Base-by-base conservation (phyloP, 768 basidiomycete species). In the Boletus edulis region DNA sequence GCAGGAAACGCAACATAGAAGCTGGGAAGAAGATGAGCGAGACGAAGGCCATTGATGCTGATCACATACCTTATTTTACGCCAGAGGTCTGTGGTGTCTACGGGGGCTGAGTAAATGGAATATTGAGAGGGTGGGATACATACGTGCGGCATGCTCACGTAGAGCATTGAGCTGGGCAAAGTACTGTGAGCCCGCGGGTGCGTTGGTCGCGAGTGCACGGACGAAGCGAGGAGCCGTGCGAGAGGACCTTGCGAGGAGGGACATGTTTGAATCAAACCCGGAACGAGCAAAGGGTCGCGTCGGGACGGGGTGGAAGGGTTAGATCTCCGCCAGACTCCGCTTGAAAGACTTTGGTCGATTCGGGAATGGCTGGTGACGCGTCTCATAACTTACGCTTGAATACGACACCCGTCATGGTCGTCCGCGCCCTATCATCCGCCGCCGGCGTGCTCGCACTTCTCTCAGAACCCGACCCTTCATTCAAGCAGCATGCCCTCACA, bases 371-470 rank as follows among this genome's bases (percentile, higher is more conserved):
- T 72, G 75, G 75, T 78, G 74, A 75, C 76, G 76, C 75, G 76
- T 62, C 62, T 49, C 58, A 49, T 48, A 55, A 45, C 18, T 34
- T 27, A 24, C n/a, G 5, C 14, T 35, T 35, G 12, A 35, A 34
- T 27, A n/a, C 20, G 20, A n/a, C 37, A 40, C 18, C 29, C 57
- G 57, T 44, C 53, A 87, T 90, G 87, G 86, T 87, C 69, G 75
- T 76, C 67, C 86, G 82, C 63, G 76, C 82, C 46, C 87, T 90
- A 65, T 90, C 91, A 35, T 93, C 86, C 54, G 86, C 88, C 65
- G 92, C 88, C 55, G 95, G 95, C 60, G 89, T 94, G 29, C 86
- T 99, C 62, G 92, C 94, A 27, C 80, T 99, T 34, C 84, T 99
- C 15, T 83, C 86, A 39, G 97, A 99, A 72, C 89, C 89, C 51